A percentile compares a stretch with the other conserved stretches of the same genome.
Conservation (phyloP, 2,329 filamentous ascomycete species). For the Penicillium sp. region DNA sequence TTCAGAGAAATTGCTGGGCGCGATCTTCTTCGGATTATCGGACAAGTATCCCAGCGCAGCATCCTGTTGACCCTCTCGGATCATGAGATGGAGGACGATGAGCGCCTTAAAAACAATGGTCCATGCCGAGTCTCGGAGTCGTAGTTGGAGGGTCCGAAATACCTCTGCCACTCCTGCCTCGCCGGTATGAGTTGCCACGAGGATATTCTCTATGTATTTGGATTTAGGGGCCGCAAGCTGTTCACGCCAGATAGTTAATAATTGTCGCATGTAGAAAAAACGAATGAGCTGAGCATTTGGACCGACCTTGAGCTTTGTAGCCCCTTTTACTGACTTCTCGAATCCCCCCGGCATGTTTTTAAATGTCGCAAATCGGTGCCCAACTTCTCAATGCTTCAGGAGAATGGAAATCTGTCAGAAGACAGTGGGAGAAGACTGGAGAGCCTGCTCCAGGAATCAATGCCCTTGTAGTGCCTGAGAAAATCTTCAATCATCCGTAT, state of each 20-base stretch:
- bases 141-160: slow-evolving; percentile 84
- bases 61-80: slow-evolving; percentile 87
- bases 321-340: slow-evolving; percentile 98
- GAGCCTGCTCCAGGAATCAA: slow-evolving; percentile 18
- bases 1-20: slow-evolving; percentile 88
- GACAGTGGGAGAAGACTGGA: slow-evolving; percentile 9
- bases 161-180: slow-evolving; percentile 94
- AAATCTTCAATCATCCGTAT: slow-evolving; percentile 24
- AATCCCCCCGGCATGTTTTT: slow-evolving; percentile 59
- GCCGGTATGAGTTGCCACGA: slow-evolving; percentile 89
- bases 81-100: slow-evolving; percentile 95
- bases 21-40: slow-evolving; percentile 76
- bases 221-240: slow-evolving; percentile 95
- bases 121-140: slow-evolving; percentile 94
- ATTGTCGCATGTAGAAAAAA: not conserved
- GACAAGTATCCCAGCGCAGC: slow-evolving; percentile 82
- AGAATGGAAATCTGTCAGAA: not conserved
- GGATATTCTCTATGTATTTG: slow-evolving; percentile 98
- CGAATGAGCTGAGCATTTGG: slow-evolving; percentile 10
- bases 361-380: slow-evolving; percentile 2
- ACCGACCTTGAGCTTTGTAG: slow-evolving; percentile 90
- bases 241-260: slow-evolving; percentile 18
- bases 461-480: slow-evolving; percentile 16
- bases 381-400: not conserved
- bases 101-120: slow-evolving; percentile 98